phyloP scores from a whole-genome alignment of 306 rosid species.

The Herpetospermum pedunculosum region DNA sequence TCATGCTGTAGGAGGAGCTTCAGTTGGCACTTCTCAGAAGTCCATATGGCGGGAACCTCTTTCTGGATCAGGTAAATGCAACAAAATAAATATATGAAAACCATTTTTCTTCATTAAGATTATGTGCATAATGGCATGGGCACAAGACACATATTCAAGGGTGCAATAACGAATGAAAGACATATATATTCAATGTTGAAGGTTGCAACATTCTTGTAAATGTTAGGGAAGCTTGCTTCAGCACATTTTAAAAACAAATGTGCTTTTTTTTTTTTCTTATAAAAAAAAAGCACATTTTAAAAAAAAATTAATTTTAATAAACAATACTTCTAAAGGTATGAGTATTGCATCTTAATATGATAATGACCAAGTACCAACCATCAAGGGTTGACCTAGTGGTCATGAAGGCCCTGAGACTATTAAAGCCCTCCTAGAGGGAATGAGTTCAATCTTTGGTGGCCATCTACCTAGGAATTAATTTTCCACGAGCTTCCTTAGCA shows the following conservation, averaged over 20 bases:
- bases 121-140: background rate
- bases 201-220: background rate
- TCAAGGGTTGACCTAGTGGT: too few species aligned
- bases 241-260: too few species aligned
- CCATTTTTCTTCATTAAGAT: background rate
- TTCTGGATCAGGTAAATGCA: slow-evolving; percentile 52
- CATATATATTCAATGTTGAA: too few species aligned
- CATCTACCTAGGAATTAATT: too few species aligned
- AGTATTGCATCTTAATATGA: background rate
- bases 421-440: too few species aligned
- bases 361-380: background rate
- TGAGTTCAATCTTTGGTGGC: too few species aligned
- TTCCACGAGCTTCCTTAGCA: too few species aligned
- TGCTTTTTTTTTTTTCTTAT: too few species aligned
- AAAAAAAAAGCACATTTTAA: too few species aligned
- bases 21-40: slow-evolving; percentile 56
- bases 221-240: too few species aligned
- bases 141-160: background rate
- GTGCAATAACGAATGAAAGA: background rate
- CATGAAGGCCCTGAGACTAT: too few species aligned
- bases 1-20: slow-evolving; percentile 53
- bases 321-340: background rate
- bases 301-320: background rate
- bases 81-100: background rate
- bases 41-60: slow-evolving; percentile 43